Evolutionary conservation across 1,284 basidiomycete genomes (phyloP).

Genomic region (Vanrija sp.): DNA sequence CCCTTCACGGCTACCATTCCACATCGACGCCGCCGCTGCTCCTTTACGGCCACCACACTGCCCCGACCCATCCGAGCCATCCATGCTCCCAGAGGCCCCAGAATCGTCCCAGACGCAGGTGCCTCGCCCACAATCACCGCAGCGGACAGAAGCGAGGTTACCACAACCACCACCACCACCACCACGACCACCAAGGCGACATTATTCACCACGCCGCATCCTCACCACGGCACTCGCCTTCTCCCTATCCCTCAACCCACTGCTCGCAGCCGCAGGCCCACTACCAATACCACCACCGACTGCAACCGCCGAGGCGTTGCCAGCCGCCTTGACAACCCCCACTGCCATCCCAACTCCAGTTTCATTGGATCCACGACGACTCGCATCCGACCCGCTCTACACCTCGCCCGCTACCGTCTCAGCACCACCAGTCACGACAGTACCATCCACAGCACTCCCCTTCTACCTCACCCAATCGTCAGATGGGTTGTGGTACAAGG

Average conservation of each 20-base stretch:
- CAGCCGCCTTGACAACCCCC: not conserved
- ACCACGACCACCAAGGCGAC: not conserved
- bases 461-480: slow-evolving; percentile 27
- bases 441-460: slow-evolving; percentile 29
- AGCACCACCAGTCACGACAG: not conserved
- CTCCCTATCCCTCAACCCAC: not conserved
- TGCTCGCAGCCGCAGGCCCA: slow-evolving; percentile 1
- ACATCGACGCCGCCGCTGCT: not conserved
- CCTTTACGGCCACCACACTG: not conserved
- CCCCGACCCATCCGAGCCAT: not conserved
- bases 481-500: slow-evolving; percentile 32
- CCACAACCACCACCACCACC: not conserved
- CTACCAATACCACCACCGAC: not conserved
- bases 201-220: not conserved
- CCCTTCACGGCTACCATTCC: not conserved
- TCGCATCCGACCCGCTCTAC: not conserved
- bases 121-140: too few species aligned
- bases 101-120: too few species aligned
- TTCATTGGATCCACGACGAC: not conserved
- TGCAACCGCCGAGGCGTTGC: not conserved
- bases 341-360: not conserved
- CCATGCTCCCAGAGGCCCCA: not conserved
- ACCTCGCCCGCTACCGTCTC: not conserved
- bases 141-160: not conserved
- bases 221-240: not conserved